A percentile compares a stretch with the other conserved stretches of the same genome.
These are phyloP conservation scores for Amaranthus hypochondriacus DNA, from an alignment of 148 eudicot species.

Conservation along the genomic window DNA sequence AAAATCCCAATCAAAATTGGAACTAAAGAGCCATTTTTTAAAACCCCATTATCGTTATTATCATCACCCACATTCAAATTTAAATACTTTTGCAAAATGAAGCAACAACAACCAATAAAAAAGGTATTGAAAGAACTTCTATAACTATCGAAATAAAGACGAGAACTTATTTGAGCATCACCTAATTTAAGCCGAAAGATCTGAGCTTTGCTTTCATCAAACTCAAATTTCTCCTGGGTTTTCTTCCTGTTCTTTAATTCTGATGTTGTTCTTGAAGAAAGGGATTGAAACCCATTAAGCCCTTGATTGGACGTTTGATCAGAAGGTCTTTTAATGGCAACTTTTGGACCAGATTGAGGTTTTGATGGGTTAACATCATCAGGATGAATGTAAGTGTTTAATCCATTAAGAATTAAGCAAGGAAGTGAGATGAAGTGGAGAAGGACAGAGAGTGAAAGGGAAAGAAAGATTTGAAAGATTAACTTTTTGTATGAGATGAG, in stretches of 20 bases:
- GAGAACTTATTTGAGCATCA: constrained; percentile 64
- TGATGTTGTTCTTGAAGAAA: constrained; percentile 36
- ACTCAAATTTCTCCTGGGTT: constrained; percentile 60
- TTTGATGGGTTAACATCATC: constrained; percentile 68
- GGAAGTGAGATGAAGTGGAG: constrained; percentile 59
- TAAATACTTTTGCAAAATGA: constrained; percentile 48
- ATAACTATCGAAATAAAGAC: constrained; percentile 58
- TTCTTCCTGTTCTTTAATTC: constrained; percentile 70
- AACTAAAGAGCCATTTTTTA: constrained; percentile 57
- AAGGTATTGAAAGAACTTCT: constrained; percentile 43
- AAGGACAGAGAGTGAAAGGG: constrained; percentile 47
- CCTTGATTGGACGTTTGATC: constrained; percentile 24
- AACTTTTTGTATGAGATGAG: constrained; percentile 42
- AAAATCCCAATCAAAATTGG: constrained; percentile 52
- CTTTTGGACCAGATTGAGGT: constrained; percentile 42
- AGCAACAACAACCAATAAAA: constrained; percentile 36
- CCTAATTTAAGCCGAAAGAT: constrained; percentile 82
- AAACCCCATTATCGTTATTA: constrained; percentile 35
- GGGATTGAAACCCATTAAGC: constrained; percentile 39
- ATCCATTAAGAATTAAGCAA: constrained; percentile 53
- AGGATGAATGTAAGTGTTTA: constrained; percentile 95
- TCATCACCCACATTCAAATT: constrained; percentile 17
- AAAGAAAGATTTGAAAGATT: constrained; percentile 48
- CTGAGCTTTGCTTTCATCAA: constrained; percentile 96
- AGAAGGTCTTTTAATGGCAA: constrained; percentile 79